phyloP scores from a whole-genome alignment of 2,329 filamentous ascomycete species.

The Fusarium multiceps region DNA sequence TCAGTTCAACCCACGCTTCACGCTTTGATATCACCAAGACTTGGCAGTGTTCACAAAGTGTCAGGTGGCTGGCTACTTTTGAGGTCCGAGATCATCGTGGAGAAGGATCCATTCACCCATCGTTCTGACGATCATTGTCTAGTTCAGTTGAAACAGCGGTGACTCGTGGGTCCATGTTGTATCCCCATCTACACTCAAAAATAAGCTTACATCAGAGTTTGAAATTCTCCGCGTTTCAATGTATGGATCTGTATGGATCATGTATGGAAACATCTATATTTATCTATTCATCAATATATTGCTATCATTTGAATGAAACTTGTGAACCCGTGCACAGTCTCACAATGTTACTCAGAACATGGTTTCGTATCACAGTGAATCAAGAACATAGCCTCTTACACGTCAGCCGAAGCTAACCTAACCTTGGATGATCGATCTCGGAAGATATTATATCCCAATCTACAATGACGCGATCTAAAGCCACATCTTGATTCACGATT shows the following conservation, averaged over 20 bases:
- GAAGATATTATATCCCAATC: not conserved
- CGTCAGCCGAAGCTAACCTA: not conserved
- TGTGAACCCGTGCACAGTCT: not conserved
- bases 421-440: not conserved
- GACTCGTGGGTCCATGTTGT: not conserved
- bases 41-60: not conserved
- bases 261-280: not conserved
- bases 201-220: not conserved
- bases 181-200: not conserved
- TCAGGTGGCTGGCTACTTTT: constrained; percentile 2
- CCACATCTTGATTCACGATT: not conserved
- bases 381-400: not conserved
- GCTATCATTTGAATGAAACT: not conserved
- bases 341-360: not conserved
- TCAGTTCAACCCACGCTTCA: not conserved
- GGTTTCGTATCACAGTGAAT: not conserved
- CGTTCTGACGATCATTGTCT: constrained; percentile 1
- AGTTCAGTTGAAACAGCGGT: not conserved
- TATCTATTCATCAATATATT: not conserved
- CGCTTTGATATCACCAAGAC: not conserved
- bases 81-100: not conserved
- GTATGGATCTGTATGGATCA: not conserved
- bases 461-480: not conserved
- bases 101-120: not conserved
- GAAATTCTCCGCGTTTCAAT: not conserved